Conservation (phyloP, 108 stramenopile species). For the Heterococcus sp. region DNA sequence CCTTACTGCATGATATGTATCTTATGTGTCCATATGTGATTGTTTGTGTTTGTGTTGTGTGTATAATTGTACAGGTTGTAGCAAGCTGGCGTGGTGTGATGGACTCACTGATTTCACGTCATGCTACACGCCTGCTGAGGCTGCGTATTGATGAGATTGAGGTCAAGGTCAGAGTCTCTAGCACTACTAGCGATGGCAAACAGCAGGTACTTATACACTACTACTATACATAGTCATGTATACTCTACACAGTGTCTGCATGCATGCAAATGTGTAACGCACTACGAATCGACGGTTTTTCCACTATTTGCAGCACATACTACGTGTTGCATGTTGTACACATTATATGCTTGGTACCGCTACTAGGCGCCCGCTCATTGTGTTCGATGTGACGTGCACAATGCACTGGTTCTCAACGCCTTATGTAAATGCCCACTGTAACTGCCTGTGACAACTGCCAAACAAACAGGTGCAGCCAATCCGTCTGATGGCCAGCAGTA, state of each 20-base stretch:
- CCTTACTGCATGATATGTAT: too few species aligned
- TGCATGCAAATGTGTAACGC: background rate
- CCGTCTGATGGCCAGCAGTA: constrained; percentile 88
- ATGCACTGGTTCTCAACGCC: background rate
- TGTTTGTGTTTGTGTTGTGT: too few species aligned
- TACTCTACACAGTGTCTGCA: too few species aligned
- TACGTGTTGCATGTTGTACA: background rate
- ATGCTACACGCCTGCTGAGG: constrained; percentile 83
- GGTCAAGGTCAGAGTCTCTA: constrained; percentile 77
- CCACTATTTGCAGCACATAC: background rate
- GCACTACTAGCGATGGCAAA: constrained; percentile 60
- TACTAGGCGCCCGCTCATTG: background rate
- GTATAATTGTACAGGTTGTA: background rate
- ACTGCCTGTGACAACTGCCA: background rate
- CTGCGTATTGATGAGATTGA: constrained; percentile 95
- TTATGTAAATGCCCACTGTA: background rate
- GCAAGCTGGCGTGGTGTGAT: background rate
- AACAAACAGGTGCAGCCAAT: constrained; percentile 55
- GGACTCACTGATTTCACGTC: constrained; percentile 46
- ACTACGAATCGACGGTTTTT: background rate
- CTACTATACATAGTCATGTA: background rate
- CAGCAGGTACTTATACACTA: background rate
- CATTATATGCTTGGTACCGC: background rate
- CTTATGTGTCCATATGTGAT: too few species aligned
- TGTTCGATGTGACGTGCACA: background rate